These are phyloP conservation scores for Kwoniella mangroviensis DNA, from an alignment of 768 basidiomycete genomes.

Conservation along the genomic window DNA sequence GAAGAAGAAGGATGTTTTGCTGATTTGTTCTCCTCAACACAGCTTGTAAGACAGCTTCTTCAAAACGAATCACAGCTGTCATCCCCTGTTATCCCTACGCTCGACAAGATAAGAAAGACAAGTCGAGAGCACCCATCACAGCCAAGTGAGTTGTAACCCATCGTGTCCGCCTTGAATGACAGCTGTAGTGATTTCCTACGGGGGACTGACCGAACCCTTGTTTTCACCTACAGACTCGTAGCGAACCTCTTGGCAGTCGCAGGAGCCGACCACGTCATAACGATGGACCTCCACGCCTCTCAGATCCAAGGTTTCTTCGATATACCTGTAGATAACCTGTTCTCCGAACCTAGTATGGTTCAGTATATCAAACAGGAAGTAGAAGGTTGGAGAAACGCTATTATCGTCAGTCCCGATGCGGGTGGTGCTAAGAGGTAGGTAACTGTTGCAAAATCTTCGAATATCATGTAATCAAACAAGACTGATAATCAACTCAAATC, in stretches of 20 bases:
- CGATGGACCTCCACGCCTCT: conserved; percentile 98
- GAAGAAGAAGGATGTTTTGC: neutral
- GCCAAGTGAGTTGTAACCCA: conserved; percentile 66
- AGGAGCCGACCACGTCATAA: conserved; percentile 98
- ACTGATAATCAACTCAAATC: no score
- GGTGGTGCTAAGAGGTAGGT: conserved; percentile 93
- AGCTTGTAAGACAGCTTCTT: conserved; percentile 97
- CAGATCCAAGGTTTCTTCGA: conserved; percentile 99
- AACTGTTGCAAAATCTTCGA: neutral
- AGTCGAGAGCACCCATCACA: conserved; percentile 95
- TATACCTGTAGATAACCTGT: conserved; percentile 99
- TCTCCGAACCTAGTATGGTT: conserved; percentile 92
- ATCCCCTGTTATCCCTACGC: conserved; percentile 96
- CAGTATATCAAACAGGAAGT: conserved; percentile 93
- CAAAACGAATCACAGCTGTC: conserved; percentile 97
- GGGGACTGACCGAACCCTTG: no score
- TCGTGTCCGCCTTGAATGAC: neutral
- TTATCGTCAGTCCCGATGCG: conserved; percentile 97
- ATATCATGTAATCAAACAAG: no score
- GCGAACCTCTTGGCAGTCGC: conserved; percentile 89
- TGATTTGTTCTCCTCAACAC: neutral
- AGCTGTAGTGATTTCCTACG: neutral
- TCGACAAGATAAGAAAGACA: conserved; percentile 98
- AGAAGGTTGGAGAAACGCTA: conserved; percentile 73
- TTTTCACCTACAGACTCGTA: conserved; percentile 64